Conservation (phyloP, 2,329 filamentous ascomycete genomes). For the Penicillium sp. region DNA sequence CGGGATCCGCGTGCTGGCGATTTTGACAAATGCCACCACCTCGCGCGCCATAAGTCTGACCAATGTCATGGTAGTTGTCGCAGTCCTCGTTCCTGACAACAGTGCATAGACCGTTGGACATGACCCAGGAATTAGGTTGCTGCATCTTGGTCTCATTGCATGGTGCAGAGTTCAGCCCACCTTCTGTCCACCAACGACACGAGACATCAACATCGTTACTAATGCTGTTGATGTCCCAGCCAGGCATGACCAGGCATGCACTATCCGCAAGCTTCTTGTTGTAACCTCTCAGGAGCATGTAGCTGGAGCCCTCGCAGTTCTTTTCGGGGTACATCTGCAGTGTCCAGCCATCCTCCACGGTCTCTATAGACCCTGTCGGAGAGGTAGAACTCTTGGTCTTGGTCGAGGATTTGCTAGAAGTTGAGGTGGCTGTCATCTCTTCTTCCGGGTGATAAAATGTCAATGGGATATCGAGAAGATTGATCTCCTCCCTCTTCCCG, state of each 20-base stretch:
- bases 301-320: neutral
- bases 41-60: conserved; percentile 6
- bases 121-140: neutral
- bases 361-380: neutral
- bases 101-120: conserved; percentile 6
- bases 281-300: conserved; percentile 1
- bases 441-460: neutral
- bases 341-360: neutral
- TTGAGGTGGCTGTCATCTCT: neutral
- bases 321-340: neutral
- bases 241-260: neutral
- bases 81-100: neutral
- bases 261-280: neutral
- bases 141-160: neutral
- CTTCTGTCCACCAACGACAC: neutral
- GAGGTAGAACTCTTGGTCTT: neutral
- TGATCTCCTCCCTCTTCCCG: neutral
- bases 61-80: neutral
- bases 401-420: neutral
- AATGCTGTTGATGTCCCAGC: neutral
- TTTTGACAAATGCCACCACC: neutral
- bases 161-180: neutral
- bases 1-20: neutral
- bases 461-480: neutral
- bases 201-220: neutral